Conservation (phyloP, 768 basidiomycete species). For the Trametes elegans region DNA sequence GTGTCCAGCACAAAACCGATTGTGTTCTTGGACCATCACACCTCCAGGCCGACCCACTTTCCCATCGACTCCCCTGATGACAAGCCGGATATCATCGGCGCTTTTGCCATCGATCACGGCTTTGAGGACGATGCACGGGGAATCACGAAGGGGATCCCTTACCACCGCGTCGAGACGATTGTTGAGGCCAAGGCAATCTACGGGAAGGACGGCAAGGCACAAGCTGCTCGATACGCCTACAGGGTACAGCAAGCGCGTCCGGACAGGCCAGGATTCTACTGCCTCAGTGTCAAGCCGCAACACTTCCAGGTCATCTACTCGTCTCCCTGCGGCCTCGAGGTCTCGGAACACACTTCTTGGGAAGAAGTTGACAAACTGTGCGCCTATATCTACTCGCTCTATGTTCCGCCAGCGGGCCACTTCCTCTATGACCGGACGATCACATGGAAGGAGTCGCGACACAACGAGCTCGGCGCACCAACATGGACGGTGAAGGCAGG, state of each 20-base stretch:
- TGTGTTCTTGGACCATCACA: neutral
- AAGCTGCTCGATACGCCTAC: neutral
- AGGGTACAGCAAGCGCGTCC: slow-evolving; percentile 1
- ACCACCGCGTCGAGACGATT: neutral
- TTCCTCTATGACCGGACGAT: slow-evolving; percentile 5
- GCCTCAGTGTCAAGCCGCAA: neutral
- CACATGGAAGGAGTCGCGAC: neutral
- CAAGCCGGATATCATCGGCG: neutral
- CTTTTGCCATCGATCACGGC: neutral
- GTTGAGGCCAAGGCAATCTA: neutral
- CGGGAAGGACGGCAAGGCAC: neutral
- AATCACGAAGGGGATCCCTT: neutral
- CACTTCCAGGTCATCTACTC: slow-evolving; percentile 7
- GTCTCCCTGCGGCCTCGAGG: neutral
- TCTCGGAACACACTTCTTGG: neutral
- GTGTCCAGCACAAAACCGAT: neutral
- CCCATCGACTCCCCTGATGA: neutral
- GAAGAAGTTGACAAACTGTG: neutral
- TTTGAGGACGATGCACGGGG: neutral
- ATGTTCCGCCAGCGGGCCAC: neutral
- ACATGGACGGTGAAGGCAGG: neutral
- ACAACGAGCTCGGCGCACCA: neutral
- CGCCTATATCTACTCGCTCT: slow-evolving; percentile 3
- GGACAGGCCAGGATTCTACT: neutral
- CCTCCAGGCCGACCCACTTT: neutral